Evolutionary conservation across 306 rosid genomes (phyloP).

Genomic region (Arachis hypogaea): DNA sequence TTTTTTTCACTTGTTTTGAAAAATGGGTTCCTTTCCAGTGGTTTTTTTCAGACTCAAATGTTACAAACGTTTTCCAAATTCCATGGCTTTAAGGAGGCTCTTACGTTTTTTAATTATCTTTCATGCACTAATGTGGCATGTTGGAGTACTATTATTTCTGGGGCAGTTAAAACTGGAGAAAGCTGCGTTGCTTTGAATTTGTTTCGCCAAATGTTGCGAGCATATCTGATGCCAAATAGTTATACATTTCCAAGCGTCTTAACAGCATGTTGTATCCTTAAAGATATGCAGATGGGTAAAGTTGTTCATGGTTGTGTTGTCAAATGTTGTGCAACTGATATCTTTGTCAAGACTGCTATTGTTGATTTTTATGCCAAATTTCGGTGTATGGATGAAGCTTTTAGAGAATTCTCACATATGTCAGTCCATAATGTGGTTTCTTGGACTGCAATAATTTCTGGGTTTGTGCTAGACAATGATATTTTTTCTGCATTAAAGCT

Average conservation of each 20-base stretch:
- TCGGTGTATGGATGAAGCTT: constrained; percentile 71
- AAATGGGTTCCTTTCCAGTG: constrained; percentile 32
- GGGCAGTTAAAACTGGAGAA: constrained; percentile 69
- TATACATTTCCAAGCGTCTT: constrained; percentile 68
- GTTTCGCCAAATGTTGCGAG: constrained; percentile 52
- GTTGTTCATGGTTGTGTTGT: constrained; percentile 63
- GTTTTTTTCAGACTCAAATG: constrained; percentile 47
- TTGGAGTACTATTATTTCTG: constrained; percentile 58
- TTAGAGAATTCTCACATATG: constrained; percentile 63
- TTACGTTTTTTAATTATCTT: constrained; percentile 53
- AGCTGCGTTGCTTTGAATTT: constrained; percentile 54
- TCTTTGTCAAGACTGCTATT: constrained; percentile 69
- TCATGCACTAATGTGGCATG: constrained; percentile 57
- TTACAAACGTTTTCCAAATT: constrained; percentile 41
- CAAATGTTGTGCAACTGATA: constrained; percentile 61
- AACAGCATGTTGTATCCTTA: constrained; percentile 65
- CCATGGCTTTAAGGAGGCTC: constrained; percentile 42
- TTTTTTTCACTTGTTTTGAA: constrained; percentile 35
- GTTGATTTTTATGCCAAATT: constrained; percentile 72
- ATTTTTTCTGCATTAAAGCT: constrained; percentile 51
- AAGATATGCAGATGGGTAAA: constrained; percentile 59
- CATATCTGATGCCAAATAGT: constrained; percentile 53
- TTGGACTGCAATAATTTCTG: constrained; percentile 82
- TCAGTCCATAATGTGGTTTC: constrained; percentile 65
- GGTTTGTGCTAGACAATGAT: constrained; percentile 66